These are phyloP conservation scores for Galerina sulciceps DNA, from an alignment of 768 basidiomycete genomes.

Conservation along the genomic window DNA sequence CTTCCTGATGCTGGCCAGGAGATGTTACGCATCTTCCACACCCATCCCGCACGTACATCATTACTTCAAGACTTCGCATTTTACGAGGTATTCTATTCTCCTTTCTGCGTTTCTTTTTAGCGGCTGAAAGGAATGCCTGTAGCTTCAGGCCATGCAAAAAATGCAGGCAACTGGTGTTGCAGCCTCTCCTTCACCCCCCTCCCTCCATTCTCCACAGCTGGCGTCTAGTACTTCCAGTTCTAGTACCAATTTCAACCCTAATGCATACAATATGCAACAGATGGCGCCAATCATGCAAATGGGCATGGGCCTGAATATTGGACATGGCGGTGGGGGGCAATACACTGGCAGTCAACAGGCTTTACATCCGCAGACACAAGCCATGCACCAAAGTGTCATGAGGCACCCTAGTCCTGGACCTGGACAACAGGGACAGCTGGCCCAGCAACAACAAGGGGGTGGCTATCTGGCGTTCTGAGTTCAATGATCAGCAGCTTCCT, in stretches of 20 bases:
- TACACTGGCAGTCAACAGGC: conserved; percentile 45
- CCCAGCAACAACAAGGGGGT: conserved; percentile 15
- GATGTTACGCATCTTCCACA: conserved; percentile 94
- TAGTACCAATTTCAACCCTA: conserved; percentile 55
- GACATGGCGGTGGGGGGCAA: conserved; percentile 51
- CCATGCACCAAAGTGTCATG: conserved; percentile 89
- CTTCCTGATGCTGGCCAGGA: conserved; percentile 96
- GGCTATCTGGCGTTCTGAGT: conserved; percentile 16
- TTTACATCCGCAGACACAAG: conserved; percentile 53
- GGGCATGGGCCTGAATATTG: conserved; percentile 54
- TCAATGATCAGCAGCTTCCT: not conserved
- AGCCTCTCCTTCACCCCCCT: conserved; percentile 43
- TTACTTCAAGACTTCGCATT: conserved; percentile 92
- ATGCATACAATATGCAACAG: conserved; percentile 60
- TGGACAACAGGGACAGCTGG: conserved; percentile 26
- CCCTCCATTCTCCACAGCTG: conserved; percentile 45
- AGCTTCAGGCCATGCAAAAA: conserved; percentile 91
- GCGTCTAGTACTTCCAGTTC: conserved; percentile 33
- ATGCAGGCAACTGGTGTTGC: conserved; percentile 42
- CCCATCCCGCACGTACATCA: conserved; percentile 91
- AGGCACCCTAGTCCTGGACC: conserved; percentile 77
- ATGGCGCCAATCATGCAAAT: conserved; percentile 69
- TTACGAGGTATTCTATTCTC: conserved; percentile 67
- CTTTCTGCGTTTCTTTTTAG: not conserved
- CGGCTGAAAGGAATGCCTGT: not conserved